Conservation (phyloP, 2,329 filamentous ascomycete species). For the Pestalotiopsis fici region DNA sequence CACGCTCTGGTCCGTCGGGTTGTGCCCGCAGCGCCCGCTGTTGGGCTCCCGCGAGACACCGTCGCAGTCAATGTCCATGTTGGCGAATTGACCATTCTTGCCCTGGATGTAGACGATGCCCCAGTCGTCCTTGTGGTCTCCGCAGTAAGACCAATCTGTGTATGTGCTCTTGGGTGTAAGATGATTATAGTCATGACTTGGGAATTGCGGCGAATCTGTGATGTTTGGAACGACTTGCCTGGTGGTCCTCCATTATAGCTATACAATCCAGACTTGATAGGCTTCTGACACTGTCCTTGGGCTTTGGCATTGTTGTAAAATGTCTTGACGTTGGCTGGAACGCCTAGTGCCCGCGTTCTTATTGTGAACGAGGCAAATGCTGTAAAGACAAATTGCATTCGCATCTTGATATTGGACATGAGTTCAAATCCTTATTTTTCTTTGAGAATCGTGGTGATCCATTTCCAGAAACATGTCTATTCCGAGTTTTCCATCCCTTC, state of each 20-base stretch:
- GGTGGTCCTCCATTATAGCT: constrained; percentile 16
- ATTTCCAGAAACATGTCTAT: too few species aligned
- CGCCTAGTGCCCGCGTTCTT: not conserved
- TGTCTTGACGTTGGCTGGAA: constrained; percentile 25
- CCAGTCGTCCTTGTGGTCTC: constrained; percentile 34
- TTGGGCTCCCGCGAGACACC: constrained; percentile 21
- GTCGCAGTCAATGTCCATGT: constrained; percentile 61
- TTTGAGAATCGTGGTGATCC: too few species aligned
- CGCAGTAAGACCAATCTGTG: constrained; percentile 40
- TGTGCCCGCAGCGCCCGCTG: constrained; percentile 25
- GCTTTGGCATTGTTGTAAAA: constrained; percentile 32
- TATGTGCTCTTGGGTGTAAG: not conserved
- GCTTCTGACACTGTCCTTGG: constrained; percentile 28
- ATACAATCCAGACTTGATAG: constrained; percentile 32
- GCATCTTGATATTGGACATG: not conserved
- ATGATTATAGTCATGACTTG: not conserved
- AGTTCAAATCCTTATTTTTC: too few species aligned
- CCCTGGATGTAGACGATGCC: constrained; percentile 47
- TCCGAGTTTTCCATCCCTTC: not conserved
- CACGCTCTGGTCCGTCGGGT: constrained; percentile 4
- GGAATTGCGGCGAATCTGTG: too few species aligned
- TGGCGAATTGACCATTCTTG: constrained; percentile 39
- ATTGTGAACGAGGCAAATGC: not conserved
- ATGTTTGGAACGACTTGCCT: not conserved
- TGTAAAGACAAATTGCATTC: not conserved